A percentile compares a stretch with the other conserved stretches of the same genome.
Evolutionary conservation across 2,329 filamentous ascomycete species (phyloP).

Genomic region (Talaromyces sp.): DNA sequence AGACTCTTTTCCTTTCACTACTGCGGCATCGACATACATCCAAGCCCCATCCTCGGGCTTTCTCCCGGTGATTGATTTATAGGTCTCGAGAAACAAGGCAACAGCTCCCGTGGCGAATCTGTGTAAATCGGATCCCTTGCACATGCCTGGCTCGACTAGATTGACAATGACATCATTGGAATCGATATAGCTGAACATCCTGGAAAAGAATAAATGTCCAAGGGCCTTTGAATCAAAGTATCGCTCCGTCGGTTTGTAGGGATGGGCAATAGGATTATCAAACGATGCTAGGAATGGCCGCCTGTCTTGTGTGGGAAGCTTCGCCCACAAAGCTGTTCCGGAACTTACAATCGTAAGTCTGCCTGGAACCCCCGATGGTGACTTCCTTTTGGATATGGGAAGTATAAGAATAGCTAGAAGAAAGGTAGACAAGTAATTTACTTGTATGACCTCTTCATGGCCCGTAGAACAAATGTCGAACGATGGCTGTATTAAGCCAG

Average conservation of each 20-base stretch:
- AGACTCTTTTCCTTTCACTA: conserved; percentile 6
- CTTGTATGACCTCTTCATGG: conserved; percentile 35
- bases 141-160: conserved; percentile 43
- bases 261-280: not conserved
- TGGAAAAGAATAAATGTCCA: conserved; percentile 31
- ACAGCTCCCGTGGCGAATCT: conserved; percentile 25
- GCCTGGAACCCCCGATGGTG: conserved; percentile 7
- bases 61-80: not conserved
- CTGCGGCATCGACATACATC: conserved; percentile 1
- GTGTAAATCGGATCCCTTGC: conserved; percentile 39
- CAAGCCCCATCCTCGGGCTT: conserved; percentile 5
- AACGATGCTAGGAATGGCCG: conserved; percentile 24
- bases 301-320: conserved; percentile 12
- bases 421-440: conserved; percentile 21
- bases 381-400: conserved; percentile 15
- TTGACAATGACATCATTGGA: conserved; percentile 43
- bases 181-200: conserved; percentile 34
- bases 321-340: conserved; percentile 16
- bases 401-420: conserved; percentile 18
- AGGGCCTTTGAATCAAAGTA: conserved; percentile 1
- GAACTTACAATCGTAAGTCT: conserved; percentile 19
- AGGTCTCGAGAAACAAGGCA: not conserved
- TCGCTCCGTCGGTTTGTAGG: not conserved
- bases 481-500: not conserved
- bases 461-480: conserved; percentile 26